Conservation (phyloP, 495 filamentous ascomycete genomes). For the Xylaria telfairii region DNA sequence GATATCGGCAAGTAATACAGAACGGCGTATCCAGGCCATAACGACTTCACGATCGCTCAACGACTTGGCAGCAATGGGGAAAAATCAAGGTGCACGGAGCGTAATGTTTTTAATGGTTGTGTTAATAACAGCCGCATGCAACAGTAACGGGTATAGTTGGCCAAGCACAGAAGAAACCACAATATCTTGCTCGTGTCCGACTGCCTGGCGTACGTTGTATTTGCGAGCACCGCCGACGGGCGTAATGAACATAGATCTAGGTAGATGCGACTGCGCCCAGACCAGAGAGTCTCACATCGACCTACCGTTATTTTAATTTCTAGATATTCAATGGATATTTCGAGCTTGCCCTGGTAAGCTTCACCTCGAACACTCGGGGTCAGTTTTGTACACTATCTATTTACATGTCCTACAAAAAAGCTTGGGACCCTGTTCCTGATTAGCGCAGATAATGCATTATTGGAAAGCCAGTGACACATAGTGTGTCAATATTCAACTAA, state of each 20-base stretch:
- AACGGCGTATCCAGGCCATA: neutral
- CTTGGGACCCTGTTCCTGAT: neutral
- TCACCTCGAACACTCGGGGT: neutral
- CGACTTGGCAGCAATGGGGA: neutral
- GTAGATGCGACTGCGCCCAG: neutral
- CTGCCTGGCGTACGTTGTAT: neutral
- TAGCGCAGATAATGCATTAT: neutral
- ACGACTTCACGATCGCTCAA: slow-evolving; percentile 19
- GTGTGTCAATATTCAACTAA: neutral
- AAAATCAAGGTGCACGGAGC: slow-evolving; percentile 5
- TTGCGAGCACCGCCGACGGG: neutral
- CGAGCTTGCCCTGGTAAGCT: neutral
- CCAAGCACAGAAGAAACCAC: neutral
- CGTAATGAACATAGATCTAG: slow-evolving; percentile 5
- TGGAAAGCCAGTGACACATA: neutral
- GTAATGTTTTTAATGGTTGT: slow-evolving; percentile 3
- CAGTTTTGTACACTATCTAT: neutral
- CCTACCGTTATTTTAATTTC: neutral
- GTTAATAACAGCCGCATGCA: neutral
- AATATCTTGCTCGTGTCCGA: neutral
- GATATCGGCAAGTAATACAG: neutral
- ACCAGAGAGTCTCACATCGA: neutral
- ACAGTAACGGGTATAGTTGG: neutral
- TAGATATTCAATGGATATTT: slow-evolving; percentile 9
- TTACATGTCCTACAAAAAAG: neutral